phyloP scores from a whole-genome alignment of 2,329 filamentous ascomycete species.

The Fusarium tuaranense region DNA sequence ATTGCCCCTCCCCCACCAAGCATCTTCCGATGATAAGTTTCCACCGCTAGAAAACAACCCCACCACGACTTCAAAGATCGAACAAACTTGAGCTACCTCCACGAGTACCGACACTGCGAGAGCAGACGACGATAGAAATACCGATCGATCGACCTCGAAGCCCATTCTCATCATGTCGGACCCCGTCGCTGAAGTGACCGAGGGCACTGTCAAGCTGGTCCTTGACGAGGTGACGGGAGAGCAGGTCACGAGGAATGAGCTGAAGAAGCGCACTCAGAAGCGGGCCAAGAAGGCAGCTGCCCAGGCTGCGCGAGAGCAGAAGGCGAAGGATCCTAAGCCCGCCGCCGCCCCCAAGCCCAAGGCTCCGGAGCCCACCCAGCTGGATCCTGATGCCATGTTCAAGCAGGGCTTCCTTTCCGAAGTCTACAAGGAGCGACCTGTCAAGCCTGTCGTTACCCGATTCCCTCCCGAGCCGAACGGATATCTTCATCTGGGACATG shows the following conservation, averaged over 20 bases:
- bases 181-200: slow-evolving; percentile 43
- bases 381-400: slow-evolving; percentile 78
- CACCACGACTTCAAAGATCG: slow-evolving; percentile 39
- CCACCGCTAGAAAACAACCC: slow-evolving; percentile 42
- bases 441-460: slow-evolving; percentile 73
- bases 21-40: slow-evolving; percentile 37
- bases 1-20: slow-evolving; percentile 41
- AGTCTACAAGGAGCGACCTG: slow-evolving; percentile 76
- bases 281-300: slow-evolving; percentile 67
- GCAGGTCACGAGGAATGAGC: slow-evolving; percentile 72
- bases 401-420: slow-evolving; percentile 81
- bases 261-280: slow-evolving; percentile 71
- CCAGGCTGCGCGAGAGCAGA: slow-evolving; percentile 60
- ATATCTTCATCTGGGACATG: slow-evolving; percentile 92
- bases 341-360: slow-evolving; percentile 57
- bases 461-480: slow-evolving; percentile 94
- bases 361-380: slow-evolving; percentile 53
- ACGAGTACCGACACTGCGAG: slow-evolving; percentile 3
- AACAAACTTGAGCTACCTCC: slow-evolving; percentile 13
- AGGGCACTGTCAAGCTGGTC: slow-evolving; percentile 63
- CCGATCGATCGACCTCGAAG: slow-evolving; percentile 4
- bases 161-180: slow-evolving; percentile 37
- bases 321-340: slow-evolving; percentile 45
- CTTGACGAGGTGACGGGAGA: slow-evolving; percentile 74
- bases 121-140: neutral